phyloP scores from a whole-genome alignment of 192 early-diverging fungal genomes.

The Coemansia guatemalensis region DNA sequence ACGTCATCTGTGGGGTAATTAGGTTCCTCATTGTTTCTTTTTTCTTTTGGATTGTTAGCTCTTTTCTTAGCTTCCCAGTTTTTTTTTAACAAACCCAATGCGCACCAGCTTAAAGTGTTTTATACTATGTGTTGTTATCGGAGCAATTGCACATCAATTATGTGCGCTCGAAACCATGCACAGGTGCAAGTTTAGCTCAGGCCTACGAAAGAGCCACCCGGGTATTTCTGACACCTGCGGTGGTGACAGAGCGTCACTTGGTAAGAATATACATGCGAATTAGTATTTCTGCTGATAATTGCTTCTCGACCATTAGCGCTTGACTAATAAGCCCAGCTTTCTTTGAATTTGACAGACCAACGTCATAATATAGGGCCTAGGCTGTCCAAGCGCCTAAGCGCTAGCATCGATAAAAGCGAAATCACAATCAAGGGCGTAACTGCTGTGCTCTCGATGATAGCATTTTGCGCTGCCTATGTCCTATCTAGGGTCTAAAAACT shows the following conservation, averaged over 20 bases:
- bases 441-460: conserved; percentile 16
- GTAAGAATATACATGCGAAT: background rate
- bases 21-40: background rate
- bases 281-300: background rate
- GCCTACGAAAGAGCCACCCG: background rate
- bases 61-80: background rate
- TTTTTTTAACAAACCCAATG: background rate
- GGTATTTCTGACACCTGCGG: background rate
- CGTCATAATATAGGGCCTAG: conserved; percentile 18
- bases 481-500: conserved; percentile 20
- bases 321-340: background rate
- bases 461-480: conserved; percentile 28
- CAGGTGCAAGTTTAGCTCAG: background rate
- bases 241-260: background rate
- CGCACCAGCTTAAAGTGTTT: background rate
- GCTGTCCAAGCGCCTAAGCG: conserved; percentile 26
- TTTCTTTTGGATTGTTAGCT: background rate
- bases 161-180: background rate
- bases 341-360: background rate
- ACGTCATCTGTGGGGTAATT: too few species aligned
- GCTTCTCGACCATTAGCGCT: background rate
- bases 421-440: conserved; percentile 21
- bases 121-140: background rate
- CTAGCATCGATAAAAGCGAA: conserved; percentile 21
- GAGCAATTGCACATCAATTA: background rate